Evolutionary conservation across 371 early-diverging fungal species (phyloP), one percentile per base, ranked within the genome.

Genomic region (Smittium culicis): DNA sequence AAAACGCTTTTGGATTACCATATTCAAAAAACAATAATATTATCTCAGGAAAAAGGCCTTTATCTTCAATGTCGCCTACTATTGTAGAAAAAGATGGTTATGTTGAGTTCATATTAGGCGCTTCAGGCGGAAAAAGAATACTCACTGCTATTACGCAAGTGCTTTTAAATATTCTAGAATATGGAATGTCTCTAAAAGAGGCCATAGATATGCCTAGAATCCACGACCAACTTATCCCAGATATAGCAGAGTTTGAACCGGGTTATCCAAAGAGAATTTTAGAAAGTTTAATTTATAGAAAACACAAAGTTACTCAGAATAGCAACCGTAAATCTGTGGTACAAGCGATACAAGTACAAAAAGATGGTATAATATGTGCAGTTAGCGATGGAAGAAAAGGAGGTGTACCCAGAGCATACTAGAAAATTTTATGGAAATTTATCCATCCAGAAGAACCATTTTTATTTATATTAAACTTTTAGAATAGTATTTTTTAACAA

Each of bases 41-140:
- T 77, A 81, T 84, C 33, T 92, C 95, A 3, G 76, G 82, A 20
- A 99, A 99, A 73, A 82, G 97, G 35, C 98, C 99, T 0, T 79
- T 95, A 45, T 96, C 97, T 0, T 92, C 94, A 0, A 83, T 86
- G 32, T 84, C 88, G 0, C 98, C 99, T 0, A 79, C 85, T 0
- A 93, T 99, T 55, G 73, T 98, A 16, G 89, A 88, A 67, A 33
- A 24, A 28, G 80, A 89, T 65, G 81, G 84, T n/a, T 66, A 78
- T 11, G 81, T 94, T 61, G 85, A 88, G 72, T 71, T 89, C 61
- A 84, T 90, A 0, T 66, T 89, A 16, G 99, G 99, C 3, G 99
- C 88, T 20, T 86, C 90, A 58, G 99, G 99, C 27, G 99, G 99
- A 17, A 87, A 90, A 54, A 76, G 88, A 68, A 99, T 99, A 67